These are phyloP conservation scores for Letharia columbiana DNA, from an alignment of 495 filamentous ascomycete genomes.

Conservation along the genomic window DNA sequence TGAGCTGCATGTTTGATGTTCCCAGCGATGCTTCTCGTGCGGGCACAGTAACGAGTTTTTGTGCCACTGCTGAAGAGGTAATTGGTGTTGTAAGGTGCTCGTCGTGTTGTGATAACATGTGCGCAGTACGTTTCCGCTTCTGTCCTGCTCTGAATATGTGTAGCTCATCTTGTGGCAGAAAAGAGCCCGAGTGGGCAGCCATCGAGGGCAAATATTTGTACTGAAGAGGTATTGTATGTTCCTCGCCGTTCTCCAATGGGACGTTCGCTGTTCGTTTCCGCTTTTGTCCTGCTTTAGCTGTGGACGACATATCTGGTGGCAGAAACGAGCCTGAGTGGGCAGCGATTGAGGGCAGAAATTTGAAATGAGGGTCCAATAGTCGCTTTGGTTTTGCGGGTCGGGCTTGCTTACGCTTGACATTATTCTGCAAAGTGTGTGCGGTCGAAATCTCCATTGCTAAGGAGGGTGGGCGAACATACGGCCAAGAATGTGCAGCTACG, in stretches of 20 bases:
- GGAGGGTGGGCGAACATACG: neutral
- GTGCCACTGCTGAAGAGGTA: neutral
- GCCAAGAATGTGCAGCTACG: slow-evolving; percentile 14
- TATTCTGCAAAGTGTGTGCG: neutral
- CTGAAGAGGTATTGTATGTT: neutral
- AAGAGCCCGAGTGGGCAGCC: slow-evolving; percentile 13
- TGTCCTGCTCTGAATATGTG: neutral
- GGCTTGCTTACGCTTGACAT: slow-evolving; percentile 1
- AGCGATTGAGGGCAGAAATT: slow-evolving; percentile 4
- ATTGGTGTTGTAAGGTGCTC: neutral
- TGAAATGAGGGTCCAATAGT: neutral
- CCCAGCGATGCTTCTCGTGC: neutral
- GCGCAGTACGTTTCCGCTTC: neutral
- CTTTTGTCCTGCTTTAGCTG: neutral
- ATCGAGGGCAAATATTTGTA: slow-evolving; percentile 14
- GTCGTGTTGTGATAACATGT: neutral
- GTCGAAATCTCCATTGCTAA: neutral
- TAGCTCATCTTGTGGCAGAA: neutral
- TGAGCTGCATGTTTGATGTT: neutral
- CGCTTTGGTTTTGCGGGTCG: neutral
- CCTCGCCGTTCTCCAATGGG: neutral
- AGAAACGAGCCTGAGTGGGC: slow-evolving; percentile 10
- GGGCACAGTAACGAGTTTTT: neutral
- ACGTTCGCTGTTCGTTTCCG: neutral
- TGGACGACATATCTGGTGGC: neutral